Evolutionary conservation across 2,329 filamentous ascomycete genomes (phyloP), one percentile per base, ranked within the genome.

Genomic region (Akanthomyces lecanii): DNA sequence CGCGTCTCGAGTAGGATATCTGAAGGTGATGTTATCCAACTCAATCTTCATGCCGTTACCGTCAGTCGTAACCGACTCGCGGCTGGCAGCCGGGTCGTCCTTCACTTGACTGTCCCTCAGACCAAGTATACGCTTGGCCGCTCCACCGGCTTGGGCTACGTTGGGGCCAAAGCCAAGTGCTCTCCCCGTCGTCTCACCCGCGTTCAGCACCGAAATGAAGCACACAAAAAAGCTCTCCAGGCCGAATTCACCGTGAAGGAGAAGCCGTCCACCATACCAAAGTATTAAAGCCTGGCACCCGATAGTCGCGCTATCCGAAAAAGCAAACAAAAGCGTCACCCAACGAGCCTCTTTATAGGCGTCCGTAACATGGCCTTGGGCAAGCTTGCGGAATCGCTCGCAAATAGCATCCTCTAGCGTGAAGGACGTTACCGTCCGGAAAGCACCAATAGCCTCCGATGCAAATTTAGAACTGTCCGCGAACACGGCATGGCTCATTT

Each of bases 381-480:
- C 80, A 2, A 91, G 78, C 0, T 66, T 71, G n/a, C 83, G 75
- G 68, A 92, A 93, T 36, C 87, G 82, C 3, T 79, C 69, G 50
- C 82, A 79, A 63, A 92, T 90, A 12, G 80, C 77, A 16, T 86
- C 80, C 71, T 92, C 89, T 70, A 92, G 83, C 1, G 87, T 89
- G 21, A 92, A 78, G 1, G 88, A 82, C 0, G 86, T 78, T 8
- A 92, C 89, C 0, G 90, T 92, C 10, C 89, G 82, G 72, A 91
- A 90, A 0, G 89, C 89, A 1, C 86, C 82, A 45, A 92, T 89
- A 4, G 89, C 84, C 71, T 93, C 90, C 1, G 88, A 84, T 0
- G 88, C 89, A 67, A 92, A 91, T 67, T 89, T 85, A 23, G 89
- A 90, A 68, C 87, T 91, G 66, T 89, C 85, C 18, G 83, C 81